Evolutionary conservation across 2,329 filamentous ascomycete genomes (phyloP).

Genomic region (Bipolaris cookei): DNA sequence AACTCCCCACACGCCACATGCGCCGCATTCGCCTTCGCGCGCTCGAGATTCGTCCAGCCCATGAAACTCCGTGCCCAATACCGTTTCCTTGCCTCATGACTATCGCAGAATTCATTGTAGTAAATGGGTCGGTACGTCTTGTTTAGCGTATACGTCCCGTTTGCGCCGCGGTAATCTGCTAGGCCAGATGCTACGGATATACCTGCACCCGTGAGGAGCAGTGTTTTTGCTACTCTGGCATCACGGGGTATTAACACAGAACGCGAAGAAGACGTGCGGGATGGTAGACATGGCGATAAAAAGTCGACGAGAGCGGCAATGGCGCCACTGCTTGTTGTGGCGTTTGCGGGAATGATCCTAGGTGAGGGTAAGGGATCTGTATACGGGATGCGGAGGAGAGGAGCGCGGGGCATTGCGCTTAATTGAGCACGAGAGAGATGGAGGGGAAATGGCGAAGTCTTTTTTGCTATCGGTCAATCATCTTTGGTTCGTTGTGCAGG

Average conservation of each 20-base stretch:
- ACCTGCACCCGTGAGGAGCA: slow-evolving; percentile 81
- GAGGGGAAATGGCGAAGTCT: neutral
- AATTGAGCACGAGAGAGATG: neutral
- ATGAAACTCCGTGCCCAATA: slow-evolving; percentile 97
- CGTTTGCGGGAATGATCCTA: slow-evolving; percentile 73
- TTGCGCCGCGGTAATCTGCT: slow-evolving; percentile 86
- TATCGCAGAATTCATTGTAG: slow-evolving; percentile 83
- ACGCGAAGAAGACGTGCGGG: slow-evolving; percentile 8
- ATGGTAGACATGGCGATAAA: slow-evolving; percentile 59
- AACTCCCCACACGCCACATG: slow-evolving; percentile 80
- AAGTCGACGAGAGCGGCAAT: slow-evolving; percentile 79
- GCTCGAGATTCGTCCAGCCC: slow-evolving; percentile 83
- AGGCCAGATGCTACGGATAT: slow-evolving; percentile 92
- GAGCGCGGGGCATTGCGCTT: slow-evolving; percentile 56
- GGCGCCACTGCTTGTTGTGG: slow-evolving; percentile 73
- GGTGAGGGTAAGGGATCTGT: slow-evolving; percentile 81
- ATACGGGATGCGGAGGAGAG: slow-evolving; percentile 85
- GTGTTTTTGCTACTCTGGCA: slow-evolving; percentile 62
- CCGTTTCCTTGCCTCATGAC: slow-evolving; percentile 83
- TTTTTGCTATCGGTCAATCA: slow-evolving; percentile 10
- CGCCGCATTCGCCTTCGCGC: slow-evolving; percentile 77
- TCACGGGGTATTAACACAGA: slow-evolving; percentile 8
- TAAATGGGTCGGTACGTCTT: slow-evolving; percentile 91
- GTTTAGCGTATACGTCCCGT: slow-evolving; percentile 92
- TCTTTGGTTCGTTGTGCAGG: slow-evolving; percentile 14